Conservation (phyloP, 371 early-diverging fungal genomes). For the Mucor piriformis region DNA sequence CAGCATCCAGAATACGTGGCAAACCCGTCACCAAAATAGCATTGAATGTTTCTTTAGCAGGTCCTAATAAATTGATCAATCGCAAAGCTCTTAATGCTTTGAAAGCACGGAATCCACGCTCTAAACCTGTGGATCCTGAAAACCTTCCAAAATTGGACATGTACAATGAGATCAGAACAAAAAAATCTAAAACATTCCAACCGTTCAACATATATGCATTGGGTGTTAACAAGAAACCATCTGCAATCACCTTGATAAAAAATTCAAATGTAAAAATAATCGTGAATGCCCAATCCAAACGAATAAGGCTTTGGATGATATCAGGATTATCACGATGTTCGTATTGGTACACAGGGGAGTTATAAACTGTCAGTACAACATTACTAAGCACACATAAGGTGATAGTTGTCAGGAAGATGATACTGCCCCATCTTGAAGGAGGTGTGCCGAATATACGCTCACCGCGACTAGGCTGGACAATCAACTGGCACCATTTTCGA, state of each 20-base stretch:
- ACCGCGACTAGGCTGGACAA: slow-evolving; percentile 59
- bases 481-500: slow-evolving; percentile 59
- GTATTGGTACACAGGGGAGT: slow-evolving; percentile 60
- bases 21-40: slow-evolving; percentile 61
- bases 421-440: slow-evolving; percentile 41
- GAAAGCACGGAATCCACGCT: slow-evolving; percentile 64
- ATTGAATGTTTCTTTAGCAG: slow-evolving; percentile 64
- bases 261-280: slow-evolving; percentile 65
- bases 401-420: slow-evolving; percentile 51
- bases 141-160: slow-evolving; percentile 55
- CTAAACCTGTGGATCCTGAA: slow-evolving; percentile 51
- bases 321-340: slow-evolving; percentile 39
- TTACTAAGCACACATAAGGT: slow-evolving; percentile 52
- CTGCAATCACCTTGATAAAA: slow-evolving; percentile 64
- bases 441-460: slow-evolving; percentile 56
- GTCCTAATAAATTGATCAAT: slow-evolving; percentile 59
- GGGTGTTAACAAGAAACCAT: slow-evolving; percentile 69
- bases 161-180: slow-evolving; percentile 63
- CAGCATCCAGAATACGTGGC: slow-evolving; percentile 65
- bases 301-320: slow-evolving; percentile 17
- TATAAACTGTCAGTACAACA: slow-evolving; percentile 57
- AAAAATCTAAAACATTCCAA: slow-evolving; percentile 71
- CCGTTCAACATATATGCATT: slow-evolving; percentile 66
- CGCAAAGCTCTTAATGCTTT: slow-evolving; percentile 69
- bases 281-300: slow-evolving; percentile 57